Base-by-base conservation (phyloP, 2,329 filamentous ascomycete species). In the Apiospora marii region DNA sequence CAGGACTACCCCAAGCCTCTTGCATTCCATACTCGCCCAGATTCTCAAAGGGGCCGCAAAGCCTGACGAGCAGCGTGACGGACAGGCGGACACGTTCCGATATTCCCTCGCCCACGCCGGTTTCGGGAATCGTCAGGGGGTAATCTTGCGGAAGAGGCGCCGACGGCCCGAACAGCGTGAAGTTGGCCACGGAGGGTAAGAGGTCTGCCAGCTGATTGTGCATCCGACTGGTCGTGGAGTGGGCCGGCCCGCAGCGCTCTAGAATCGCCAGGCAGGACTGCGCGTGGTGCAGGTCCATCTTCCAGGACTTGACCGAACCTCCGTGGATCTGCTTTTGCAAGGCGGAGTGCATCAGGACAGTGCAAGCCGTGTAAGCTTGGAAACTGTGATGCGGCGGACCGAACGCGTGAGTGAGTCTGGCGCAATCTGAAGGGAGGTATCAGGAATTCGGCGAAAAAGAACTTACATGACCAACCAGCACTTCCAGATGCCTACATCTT, bases 401-500 rank as follows among this genome's bases (percentile, higher is more conserved):
- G 34, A 37, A 37, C 34, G 34, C 7, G 34, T 22, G 5, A 34
- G 16, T 61, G 3, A 61, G 27, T 22, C 19, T 19, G 46, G 46
- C 16, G 4, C 4, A 48, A 37, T 37, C 34, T 19, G 46, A 48
- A n/a, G n/a, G n/a, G 46, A 48, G 34, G 34, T 7, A 37, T 37
- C 34, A 37, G 34, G 34, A 37, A 7, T 37, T 37, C 34, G 34
- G 34, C 34, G 7, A 37, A 37, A 37, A 37, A 37, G 4, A 37
- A 61, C 27, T 61, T 61, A 61, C 53, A 61, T 61, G 27, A 61
- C 53, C 6, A 61, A 7, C 53, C 27, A 61, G 27, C 53, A 61
- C 27, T 61, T 61, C 53, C 27, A 61, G 14, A 61, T 61, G 6
- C 4, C 53, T 14, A 61, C 27, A 61, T 61, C 53, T 16, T 61